Evolutionary conservation across 2,329 filamentous ascomycete genomes (phyloP), one percentile per base, ranked within the genome.

Genomic region (Hortaea werneckii): DNA sequence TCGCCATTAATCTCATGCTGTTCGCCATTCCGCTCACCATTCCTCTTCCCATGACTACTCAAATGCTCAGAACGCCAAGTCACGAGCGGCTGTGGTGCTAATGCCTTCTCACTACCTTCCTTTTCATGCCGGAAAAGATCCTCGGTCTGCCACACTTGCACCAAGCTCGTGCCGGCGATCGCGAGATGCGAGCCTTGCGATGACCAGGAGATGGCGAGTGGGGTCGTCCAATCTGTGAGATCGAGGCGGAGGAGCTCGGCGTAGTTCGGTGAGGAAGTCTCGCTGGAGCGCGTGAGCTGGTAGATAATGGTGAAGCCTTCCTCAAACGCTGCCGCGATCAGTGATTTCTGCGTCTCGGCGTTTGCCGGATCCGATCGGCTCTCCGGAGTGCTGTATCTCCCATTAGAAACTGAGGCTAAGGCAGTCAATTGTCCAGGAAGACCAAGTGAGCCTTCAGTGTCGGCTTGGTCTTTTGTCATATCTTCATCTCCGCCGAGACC

Each of bases 191-290:
- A 51, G 8, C 69, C 68, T 42, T 68, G 61, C 2, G 69, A 67
- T 1, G 69, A 70, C 58, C 71, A 74, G 1, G 67, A 61, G 5
- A 72, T 55, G 20, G 67, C 65, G 34, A 67, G 58, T 0, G 65
- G 66, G 28, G 66, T 64, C 27, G 46, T 50, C 27, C 49, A 50
- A 12, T 50, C 47, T 5, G 51, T 47, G 5, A 64, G 43, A 12
- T 52, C 41, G 2, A 65, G 50, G 4, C 45, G 44, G 12, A 51
- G 44, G 3, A 55, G n/a, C 28, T 50, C 46, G 20, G 44, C 44
- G 42, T 52, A 55, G 9, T 13, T 37, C 8, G 28, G 6, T 30
- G 35, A 35, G 60, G 13, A 9, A 20, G 10, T 29, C 28, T n/a
- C 11, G n/a, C 11, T 29, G 5, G 48, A 37, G 7, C 30, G 46